phyloP scores from a whole-genome alignment of 768 basidiomycete genomes.

The Hysterangium stoloniferum region DNA sequence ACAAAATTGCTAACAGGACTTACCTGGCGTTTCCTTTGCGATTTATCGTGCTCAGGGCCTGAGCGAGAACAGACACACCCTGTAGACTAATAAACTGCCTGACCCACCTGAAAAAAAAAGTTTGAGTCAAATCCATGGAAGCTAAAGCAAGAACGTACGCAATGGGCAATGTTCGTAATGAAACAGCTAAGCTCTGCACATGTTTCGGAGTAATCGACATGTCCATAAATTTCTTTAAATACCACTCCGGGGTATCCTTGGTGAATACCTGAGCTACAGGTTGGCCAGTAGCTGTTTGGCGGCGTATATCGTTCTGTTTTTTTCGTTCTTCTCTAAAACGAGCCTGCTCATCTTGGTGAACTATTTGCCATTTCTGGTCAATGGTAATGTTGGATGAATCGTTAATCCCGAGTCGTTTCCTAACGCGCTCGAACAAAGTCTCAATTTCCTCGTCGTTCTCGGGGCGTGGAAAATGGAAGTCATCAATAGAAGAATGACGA shows the following conservation, averaged over 20 bases:
- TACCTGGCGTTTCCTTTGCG: constrained; percentile 61
- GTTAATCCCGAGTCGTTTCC: constrained; percentile 43
- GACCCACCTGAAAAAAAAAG: constrained; percentile 63
- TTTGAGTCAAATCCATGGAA: neutral
- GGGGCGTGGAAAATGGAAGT: constrained; percentile 74
- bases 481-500: constrained; percentile 31
- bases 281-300: constrained; percentile 52
- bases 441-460: constrained; percentile 72
- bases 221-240: constrained; percentile 84
- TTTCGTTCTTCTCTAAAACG: constrained; percentile 69
- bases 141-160: constrained; percentile 35
- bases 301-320: constrained; percentile 53
- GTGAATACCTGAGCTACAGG: constrained; percentile 35
- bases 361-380: constrained; percentile 89
- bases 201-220: constrained; percentile 77
- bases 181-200: constrained; percentile 67
- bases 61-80: constrained; percentile 80
- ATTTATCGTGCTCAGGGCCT: constrained; percentile 67
- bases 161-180: constrained; percentile 71
- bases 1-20: constrained; percentile 13
- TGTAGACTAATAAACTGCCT: constrained; percentile 63
- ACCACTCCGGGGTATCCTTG: constrained; percentile 85
- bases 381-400: constrained; percentile 53
- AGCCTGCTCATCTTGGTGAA: constrained; percentile 74
- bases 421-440: constrained; percentile 69